Conservation (phyloP, 2,329 filamentous ascomycete species). For the Paecilomyces niveus region DNA sequence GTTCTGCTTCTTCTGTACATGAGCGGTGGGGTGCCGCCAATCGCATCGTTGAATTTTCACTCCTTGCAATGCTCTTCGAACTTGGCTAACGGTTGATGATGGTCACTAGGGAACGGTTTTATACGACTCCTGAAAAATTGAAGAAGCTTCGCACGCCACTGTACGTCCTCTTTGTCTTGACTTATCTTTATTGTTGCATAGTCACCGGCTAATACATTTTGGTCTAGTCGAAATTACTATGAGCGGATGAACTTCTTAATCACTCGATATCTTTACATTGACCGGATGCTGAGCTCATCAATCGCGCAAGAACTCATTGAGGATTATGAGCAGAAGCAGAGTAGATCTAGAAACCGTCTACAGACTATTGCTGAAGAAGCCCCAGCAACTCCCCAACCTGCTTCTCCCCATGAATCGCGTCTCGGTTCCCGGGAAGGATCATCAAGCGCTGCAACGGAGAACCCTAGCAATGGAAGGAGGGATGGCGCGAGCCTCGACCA, state of each 20-base stretch:
- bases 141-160: conserved; percentile 64
- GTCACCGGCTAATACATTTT: background rate
- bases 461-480: background rate
- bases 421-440: background rate
- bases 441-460: background rate
- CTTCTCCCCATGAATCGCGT: conserved; percentile 15
- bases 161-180: conserved; percentile 31
- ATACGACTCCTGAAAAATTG: conserved; percentile 71
- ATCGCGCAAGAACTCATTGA: conserved; percentile 88
- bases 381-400: conserved; percentile 19
- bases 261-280: conserved; percentile 90
- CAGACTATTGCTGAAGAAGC: conserved; percentile 69
- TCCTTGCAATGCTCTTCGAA: background rate
- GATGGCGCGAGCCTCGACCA: background rate
- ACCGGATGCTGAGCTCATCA: conserved; percentile 80
- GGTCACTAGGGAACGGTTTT: conserved; percentile 60
- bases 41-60: background rate
- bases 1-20: background rate
- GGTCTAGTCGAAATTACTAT: conserved; percentile 68
- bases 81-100: background rate
- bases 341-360: conserved; percentile 52
- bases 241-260: conserved; percentile 82
- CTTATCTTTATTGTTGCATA: conserved; percentile 1
- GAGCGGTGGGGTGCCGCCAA: background rate
- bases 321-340: conserved; percentile 65